Base-by-base conservation (phyloP, 1,284 basidiomycete species). In the Golubevia sp. region DNA sequence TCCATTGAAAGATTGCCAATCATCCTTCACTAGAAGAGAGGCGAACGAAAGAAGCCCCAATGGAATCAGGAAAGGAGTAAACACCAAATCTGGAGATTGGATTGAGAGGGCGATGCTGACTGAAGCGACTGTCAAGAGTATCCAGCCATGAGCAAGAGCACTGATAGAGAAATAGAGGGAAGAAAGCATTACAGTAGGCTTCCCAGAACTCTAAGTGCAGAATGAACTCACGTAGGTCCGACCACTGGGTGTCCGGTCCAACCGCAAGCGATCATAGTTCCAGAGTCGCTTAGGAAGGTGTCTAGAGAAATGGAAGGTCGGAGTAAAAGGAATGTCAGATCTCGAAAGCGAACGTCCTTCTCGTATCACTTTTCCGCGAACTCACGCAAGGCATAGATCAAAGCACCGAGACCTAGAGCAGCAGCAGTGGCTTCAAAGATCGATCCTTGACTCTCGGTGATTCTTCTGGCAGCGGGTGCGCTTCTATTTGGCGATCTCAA, bases 181-280 rank as follows among this genome's bases (percentile, higher is more conserved):
- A 11, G 58, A 1, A 48, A 49, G 44, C 13, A 23, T 13, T 24
- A 20, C 21, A 55, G 23, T 56, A 21, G 56, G 15, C n/a, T 44
- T 24, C 15, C 13, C 52, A 13, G 18, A 2, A 57, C 23, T 25
- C 21, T 57, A 21, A 21, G 13, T 21, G 56, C 55, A 58, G 13
- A 20, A 11, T 23, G 25, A 55, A 25, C 15, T 2, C 53, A 13
- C 15, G 21, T 84, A 0, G 93, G 93, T 0, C 92, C 92, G 50
- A 85, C 88, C 64, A 88, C 76, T 0, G 94, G 92, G 73, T 91
- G 96, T 1, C 94, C 94, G 0, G 91, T 91, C 93, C 93, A 97
- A 0, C 91, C 90, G 92, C 92, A 96, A 1, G 92, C 90, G 66
- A 96, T 88, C 60, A 95, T 87, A 0, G 93, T 94, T 64, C 91